A percentile compares a stretch with the other conserved stretches of the same genome.
Conservation (phyloP, 352 stramenopile species). For the Phytophthora hibernalis region DNA sequence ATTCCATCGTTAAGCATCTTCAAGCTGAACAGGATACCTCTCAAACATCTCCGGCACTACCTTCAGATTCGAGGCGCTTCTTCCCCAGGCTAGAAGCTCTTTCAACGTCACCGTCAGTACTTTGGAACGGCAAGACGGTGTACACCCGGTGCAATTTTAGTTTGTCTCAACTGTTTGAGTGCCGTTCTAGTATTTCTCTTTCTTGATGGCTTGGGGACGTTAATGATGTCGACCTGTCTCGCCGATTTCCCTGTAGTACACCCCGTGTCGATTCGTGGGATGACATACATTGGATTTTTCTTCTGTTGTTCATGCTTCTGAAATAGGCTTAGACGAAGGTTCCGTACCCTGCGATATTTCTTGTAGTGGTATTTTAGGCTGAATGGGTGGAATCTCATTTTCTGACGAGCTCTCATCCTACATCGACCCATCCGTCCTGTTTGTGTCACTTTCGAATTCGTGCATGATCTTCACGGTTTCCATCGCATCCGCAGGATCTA, state of each 20-base stretch:
- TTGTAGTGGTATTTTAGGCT: not conserved
- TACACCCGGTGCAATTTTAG: not conserved
- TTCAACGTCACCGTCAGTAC: slow-evolving; percentile 9
- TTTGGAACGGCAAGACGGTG: slow-evolving; percentile 5
- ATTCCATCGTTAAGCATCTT: too few species aligned
- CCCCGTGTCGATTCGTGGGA: too few species aligned
- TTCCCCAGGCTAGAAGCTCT: slow-evolving; percentile 1
- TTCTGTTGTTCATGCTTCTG: too few species aligned
- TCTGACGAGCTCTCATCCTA: not conserved
- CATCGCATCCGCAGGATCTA: slow-evolving; percentile 4
- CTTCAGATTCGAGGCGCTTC: slow-evolving; percentile 11
- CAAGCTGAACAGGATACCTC: too few species aligned
- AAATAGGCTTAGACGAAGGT: too few species aligned
- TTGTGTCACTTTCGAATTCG: not conserved
- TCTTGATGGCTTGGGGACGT: slow-evolving; percentile 5
- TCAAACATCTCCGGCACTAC: too few species aligned
- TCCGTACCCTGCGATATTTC: too few species aligned
- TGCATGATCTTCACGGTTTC: not conserved
- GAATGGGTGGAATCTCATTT: not conserved
- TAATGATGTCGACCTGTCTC: slow-evolving; percentile 21
- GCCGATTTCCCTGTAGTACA: not conserved
- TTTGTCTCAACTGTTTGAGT: slow-evolving; percentile 14
- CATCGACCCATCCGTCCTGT: not conserved
- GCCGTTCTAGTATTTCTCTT: not conserved
- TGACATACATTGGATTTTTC: too few species aligned